Evolutionary conservation across 257 asterid species (phyloP), one percentile per base, ranked within the genome.

Genomic region (Eucommia ulmoides): DNA sequence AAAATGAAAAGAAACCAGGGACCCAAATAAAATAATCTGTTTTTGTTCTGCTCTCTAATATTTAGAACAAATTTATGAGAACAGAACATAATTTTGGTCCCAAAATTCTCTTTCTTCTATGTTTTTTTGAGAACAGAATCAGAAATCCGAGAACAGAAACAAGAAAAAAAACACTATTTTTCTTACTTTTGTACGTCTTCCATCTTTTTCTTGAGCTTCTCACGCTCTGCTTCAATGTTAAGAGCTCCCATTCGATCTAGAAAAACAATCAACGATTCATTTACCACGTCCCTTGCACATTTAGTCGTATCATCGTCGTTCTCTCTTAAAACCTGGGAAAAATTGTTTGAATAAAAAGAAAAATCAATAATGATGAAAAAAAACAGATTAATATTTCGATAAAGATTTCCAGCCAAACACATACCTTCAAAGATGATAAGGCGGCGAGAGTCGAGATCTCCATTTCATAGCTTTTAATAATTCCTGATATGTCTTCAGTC

Each of bases 371-470:
- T 22, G 29, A 52, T 15, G 38, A 7, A 42, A 15, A 35, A 63
- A 6, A 19, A 2, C 48, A 42, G 19, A 16, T 2, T 16, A 5
- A 18, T 5, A 24, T 29, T 22, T 29, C 23, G 33, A 19, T 35
- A 10, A 2, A 20, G 12, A 29, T 29, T 12, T 29, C 38, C 38
- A 44, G 33, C 50, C 33, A 17, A 52, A 41, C 53, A 54, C 76
- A 15, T 73, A 84, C 98, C 55, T 75, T 67, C 60, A 85, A 60
- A 41, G 92, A 80, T 61, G 94, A 71, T 59, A 82, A 53, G 16
- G 74, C 64, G 50, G 96, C 94, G 46, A 89, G 91, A 22, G 96
- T 89, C 51, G 74, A 23, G 45, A 89, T 89, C 75, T 80, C 98
- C 51, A 76, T 65, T 50, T 78, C 74, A 22, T 61, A 81, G 20